Base-by-base conservation (phyloP, 176 grass and related monocot genomes). In the Aegilops bicornis region DNA sequence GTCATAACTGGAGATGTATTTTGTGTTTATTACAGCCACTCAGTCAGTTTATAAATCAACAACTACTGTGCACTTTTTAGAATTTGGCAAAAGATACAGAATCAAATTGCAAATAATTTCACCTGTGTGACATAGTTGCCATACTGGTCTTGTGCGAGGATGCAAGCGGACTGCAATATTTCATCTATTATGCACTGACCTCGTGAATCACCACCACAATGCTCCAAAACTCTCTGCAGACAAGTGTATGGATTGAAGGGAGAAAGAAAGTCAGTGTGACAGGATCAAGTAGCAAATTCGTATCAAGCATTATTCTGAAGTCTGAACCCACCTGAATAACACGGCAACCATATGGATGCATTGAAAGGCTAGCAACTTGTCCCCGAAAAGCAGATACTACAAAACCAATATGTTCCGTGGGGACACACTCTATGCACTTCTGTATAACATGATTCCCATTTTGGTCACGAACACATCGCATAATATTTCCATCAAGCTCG, bases 101-200 rank as follows among this genome's bases (percentile, higher is more conserved):
- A 82, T 71, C 14, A 54, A 47, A 23, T 23, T 32, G 45, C 70
- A 64, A 69, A 79, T 2, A 76, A 77, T 25, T 45, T 87, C 50
- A 94, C 97, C 97, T 99, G 97, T 36, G 92, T 99, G 79, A 99
- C 97, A 87, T 99, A 99, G 86, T 99, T 99, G n/a, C 97, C 97
- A 73, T 97, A 99, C 90, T 99, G 97, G 72, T 99, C 97, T 85
- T 99, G 92, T 22, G 94, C 94, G 4, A 99, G 97, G 30, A 77
- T 88, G 87, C 97, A 99, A 50, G 87, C 92, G 1, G 94, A 99
- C 77, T 94, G 85, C 78, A 99, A 86, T 86, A 99, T 99, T 81
- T 99, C 97, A 90, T 99, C 94, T 64, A 99, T 95, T 85, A 99
- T 93, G 83, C 94, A 91, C 72, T 93, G 94, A n/a, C 94, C 89